phyloP scores from a whole-genome alignment of 768 basidiomycete species.

The Agaricus sinodeliciosus region DNA sequence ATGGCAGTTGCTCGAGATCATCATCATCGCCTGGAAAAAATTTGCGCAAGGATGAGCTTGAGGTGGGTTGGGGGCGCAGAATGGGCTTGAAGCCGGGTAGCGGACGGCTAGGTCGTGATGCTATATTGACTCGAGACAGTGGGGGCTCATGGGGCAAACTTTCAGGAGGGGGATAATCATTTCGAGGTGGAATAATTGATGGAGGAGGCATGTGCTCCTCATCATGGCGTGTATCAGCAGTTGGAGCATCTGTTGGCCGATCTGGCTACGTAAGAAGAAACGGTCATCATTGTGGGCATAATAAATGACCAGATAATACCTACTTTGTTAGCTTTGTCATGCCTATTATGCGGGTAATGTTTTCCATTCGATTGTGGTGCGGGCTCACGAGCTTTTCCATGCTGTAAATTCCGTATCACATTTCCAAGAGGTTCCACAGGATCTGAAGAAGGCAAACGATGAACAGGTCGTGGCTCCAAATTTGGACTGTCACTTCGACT shows the following conservation, averaged over 20 bases:
- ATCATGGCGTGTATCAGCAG: neutral
- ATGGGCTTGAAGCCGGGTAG: conserved; percentile 61
- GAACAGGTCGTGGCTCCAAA: conserved; percentile 46
- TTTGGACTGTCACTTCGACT: conserved; percentile 53
- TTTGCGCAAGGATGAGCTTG: conserved; percentile 53
- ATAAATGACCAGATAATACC: neutral
- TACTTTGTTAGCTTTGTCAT: conserved; percentile 9
- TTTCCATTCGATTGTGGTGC: conserved; percentile 27
- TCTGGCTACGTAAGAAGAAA: conserved; percentile 10
- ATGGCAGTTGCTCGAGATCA: conserved; percentile 29
- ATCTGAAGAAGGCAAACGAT: conserved; percentile 50
- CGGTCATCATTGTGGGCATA: conserved; percentile 1
- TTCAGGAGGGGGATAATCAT: neutral
- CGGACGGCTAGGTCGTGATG: conserved; percentile 7
- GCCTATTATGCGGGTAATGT: conserved; percentile 14
- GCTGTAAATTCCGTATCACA: conserved; percentile 22
- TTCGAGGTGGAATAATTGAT: conserved; percentile 8
- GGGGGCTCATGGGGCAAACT: neutral
- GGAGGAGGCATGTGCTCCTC: conserved; percentile 7
- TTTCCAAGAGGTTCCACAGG: conserved; percentile 18
- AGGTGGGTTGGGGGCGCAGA: conserved; percentile 25
- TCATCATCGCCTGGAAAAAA: conserved; percentile 86
- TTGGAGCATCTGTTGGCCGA: conserved; percentile 13
- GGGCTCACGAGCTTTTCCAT: conserved; percentile 25
- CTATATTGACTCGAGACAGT: conserved; percentile 3